Conservation (phyloP, 768 basidiomycete genomes). For the Leccinum boreale region DNA sequence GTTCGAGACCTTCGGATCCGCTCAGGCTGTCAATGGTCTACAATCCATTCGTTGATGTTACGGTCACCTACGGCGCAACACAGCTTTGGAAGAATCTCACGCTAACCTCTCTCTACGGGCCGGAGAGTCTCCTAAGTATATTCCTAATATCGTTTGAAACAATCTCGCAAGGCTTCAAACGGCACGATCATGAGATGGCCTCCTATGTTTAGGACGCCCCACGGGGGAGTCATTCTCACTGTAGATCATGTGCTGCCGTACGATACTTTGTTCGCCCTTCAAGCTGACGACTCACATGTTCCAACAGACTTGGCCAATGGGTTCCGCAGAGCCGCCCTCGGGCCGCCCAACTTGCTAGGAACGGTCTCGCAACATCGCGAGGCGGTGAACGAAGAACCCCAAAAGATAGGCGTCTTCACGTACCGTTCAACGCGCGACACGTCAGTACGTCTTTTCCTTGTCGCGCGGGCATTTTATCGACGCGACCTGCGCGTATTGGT, state of each 20-base stretch:
- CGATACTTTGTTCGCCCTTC: neutral
- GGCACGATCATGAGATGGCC: neutral
- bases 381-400: neutral
- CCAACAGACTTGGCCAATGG: neutral
- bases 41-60: neutral
- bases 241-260: neutral
- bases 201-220: conserved; percentile 9
- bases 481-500: neutral
- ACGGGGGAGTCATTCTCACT: neutral
- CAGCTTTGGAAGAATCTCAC: neutral
- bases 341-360: neutral
- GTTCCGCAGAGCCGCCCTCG: neutral
- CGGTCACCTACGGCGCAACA: neutral
- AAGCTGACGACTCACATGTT: conserved; percentile 1
- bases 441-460: neutral
- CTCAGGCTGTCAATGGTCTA: no score
- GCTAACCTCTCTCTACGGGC: neutral
- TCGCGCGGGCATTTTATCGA: neutral
- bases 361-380: neutral
- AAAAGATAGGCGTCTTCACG: conserved; percentile 1
- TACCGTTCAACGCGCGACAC: neutral
- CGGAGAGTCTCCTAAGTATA: neutral
- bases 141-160: neutral
- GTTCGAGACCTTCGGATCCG: neutral
- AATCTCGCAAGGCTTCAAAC: neutral